These are phyloP conservation scores for Leptomonas pyrrhocoris DNA, from an alignment of 208 protist species.

Conservation along the genomic window DNA sequence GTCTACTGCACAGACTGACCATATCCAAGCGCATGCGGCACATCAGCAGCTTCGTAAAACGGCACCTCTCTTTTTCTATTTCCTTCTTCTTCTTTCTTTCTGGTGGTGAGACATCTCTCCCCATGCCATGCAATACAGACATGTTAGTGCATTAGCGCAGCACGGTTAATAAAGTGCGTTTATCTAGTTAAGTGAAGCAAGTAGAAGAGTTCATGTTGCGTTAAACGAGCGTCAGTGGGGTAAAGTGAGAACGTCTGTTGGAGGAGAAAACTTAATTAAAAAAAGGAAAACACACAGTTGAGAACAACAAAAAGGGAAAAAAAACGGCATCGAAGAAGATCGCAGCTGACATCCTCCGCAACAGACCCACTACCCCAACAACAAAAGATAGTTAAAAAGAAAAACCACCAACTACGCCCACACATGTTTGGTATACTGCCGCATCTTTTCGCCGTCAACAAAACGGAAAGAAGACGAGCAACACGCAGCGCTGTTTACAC, in stretches of 20 bases:
- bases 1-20: too few species aligned
- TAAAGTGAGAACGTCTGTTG: neutral
- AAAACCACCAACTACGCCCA: too few species aligned
- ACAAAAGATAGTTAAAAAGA: too few species aligned
- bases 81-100: neutral
- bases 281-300: neutral
- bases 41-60: too few species aligned
- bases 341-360: too few species aligned
- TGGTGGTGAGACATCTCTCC: neutral
- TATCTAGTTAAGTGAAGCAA: neutral
- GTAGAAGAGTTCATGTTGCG: neutral
- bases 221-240: neutral
- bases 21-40: too few species aligned
- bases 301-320: neutral
- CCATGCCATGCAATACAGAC: neutral
- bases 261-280: neutral
- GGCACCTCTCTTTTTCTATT: neutral
- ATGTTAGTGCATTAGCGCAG: conserved; percentile 2
- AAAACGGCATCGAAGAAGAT: neutral
- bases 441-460: too few species aligned
- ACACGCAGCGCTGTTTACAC: too few species aligned
- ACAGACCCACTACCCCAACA: too few species aligned
- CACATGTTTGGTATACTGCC: too few species aligned
- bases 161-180: neutral
- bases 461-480: too few species aligned